These are phyloP conservation scores for Yamadazyma triangularis DNA, from an alignment of 1,139 yeast species.

Conservation along the genomic window DNA sequence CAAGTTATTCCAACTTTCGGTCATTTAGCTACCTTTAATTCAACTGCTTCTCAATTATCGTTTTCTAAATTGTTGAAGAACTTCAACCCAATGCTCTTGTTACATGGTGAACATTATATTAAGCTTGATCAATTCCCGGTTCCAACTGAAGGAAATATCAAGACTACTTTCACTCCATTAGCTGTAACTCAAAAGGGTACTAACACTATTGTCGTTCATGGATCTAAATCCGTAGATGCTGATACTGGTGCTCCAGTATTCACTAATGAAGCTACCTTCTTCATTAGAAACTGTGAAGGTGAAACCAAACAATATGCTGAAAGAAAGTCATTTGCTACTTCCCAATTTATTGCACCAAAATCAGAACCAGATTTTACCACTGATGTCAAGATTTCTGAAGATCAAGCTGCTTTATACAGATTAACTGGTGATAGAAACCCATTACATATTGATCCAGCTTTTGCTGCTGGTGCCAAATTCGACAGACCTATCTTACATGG, in stretches of 20 bases:
- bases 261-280: slow-evolving; percentile 81
- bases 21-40: slow-evolving; percentile 67
- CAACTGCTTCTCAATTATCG: slow-evolving; percentile 47
- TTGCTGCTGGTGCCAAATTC: slow-evolving; percentile 88
- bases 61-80: slow-evolving; percentile 62
- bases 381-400: slow-evolving; percentile 57
- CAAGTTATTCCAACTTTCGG: slow-evolving; percentile 93
- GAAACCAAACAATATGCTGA: slow-evolving; percentile 47
- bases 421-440: slow-evolving; percentile 94
- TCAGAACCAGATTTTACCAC: slow-evolving; percentile 62
- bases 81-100: slow-evolving; percentile 82
- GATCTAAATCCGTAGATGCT: slow-evolving; percentile 65
- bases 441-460: slow-evolving; percentile 86
- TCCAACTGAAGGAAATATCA: slow-evolving; percentile 64
- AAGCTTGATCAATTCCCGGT: slow-evolving; percentile 76
- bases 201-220: slow-evolving; percentile 78
- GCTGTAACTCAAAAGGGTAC: slow-evolving; percentile 84
- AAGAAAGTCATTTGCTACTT: slow-evolving; percentile 56
- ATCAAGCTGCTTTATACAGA: slow-evolving; percentile 88
- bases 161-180: slow-evolving; percentile 62
- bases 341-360: slow-evolving; percentile 64
- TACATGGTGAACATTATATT: slow-evolving; percentile 95
- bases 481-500: slow-evolving; percentile 91
- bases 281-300: slow-evolving; percentile 80
- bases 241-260: slow-evolving; percentile 68